A percentile compares a stretch with the other conserved stretches of the same genome.
These are phyloP conservation scores for Lachnellula hyalina DNA, from an alignment of 2,329 filamentous ascomycete species.

Conservation along the genomic window DNA sequence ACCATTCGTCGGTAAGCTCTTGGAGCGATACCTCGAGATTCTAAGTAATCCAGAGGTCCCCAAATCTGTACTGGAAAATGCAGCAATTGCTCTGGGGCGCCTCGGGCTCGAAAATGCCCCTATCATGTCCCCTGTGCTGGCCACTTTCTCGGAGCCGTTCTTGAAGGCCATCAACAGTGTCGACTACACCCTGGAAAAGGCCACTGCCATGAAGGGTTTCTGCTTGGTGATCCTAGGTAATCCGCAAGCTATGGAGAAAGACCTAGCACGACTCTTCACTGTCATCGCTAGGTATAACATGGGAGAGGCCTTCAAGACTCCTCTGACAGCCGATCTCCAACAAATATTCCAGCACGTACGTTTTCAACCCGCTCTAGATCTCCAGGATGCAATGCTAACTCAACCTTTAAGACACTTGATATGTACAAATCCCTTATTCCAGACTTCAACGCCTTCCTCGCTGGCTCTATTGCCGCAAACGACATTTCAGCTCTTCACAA, in stretches of 20 bases:
- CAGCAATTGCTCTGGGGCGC: slow-evolving; percentile 84
- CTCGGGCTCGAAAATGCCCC: slow-evolving; percentile 76
- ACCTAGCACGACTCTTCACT: slow-evolving; percentile 74
- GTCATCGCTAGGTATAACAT: slow-evolving; percentile 73
- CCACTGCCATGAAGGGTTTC: slow-evolving; percentile 87
- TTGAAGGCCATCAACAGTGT: slow-evolving; percentile 77
- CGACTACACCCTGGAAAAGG: slow-evolving; percentile 88
- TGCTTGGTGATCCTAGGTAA: slow-evolving; percentile 79
- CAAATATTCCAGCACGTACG: slow-evolving; percentile 29
- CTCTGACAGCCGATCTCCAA: slow-evolving; percentile 27
- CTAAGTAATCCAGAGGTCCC: slow-evolving; percentile 82
- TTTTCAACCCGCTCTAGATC: slow-evolving; percentile 4
- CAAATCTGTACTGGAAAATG: slow-evolving; percentile 84
- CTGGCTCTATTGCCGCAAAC: slow-evolving; percentile 17
- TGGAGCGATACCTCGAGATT: slow-evolving; percentile 74
- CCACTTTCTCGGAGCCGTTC: slow-evolving; percentile 77
- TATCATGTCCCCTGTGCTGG: slow-evolving; percentile 71
- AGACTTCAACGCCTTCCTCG: slow-evolving; percentile 46
- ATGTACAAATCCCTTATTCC: slow-evolving; percentile 50
- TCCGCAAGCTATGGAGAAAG: slow-evolving; percentile 86
- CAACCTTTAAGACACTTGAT: slow-evolving; percentile 38
- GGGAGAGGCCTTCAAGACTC: slow-evolving; percentile 46
- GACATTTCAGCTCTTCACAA: slow-evolving; percentile 24
- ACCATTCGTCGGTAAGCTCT: slow-evolving; percentile 70
- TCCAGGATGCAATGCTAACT: slow-evolving; percentile 16